phyloP scores from a whole-genome alignment of 2,329 filamentous ascomycete species.

The Trichoderma brevicompactum region DNA sequence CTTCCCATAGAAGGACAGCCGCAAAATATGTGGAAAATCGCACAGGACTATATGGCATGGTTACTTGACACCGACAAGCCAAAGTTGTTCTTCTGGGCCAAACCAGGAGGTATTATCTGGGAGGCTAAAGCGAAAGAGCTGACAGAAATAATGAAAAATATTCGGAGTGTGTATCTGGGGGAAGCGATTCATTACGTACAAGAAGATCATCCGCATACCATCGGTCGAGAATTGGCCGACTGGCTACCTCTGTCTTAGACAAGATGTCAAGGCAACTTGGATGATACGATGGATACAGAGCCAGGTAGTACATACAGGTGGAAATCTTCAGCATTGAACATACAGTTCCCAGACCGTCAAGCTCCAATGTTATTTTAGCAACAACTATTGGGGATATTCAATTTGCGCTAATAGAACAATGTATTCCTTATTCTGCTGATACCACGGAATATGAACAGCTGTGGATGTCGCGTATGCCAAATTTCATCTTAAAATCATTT shows the following conservation, averaged over 20 bases:
- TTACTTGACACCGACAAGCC: neutral
- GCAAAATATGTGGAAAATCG: neutral
- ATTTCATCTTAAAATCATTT: too few species aligned
- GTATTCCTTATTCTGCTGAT: too few species aligned
- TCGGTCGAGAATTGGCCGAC: neutral
- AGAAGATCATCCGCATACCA: constrained; percentile 1
- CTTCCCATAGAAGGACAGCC: neutral
- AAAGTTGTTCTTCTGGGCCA: neutral
- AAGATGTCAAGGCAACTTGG: too few species aligned
- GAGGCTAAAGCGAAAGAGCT: neutral
- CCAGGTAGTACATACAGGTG: too few species aligned
- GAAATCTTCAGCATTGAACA: too few species aligned
- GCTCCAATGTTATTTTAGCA: too few species aligned
- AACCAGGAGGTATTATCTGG: neutral
- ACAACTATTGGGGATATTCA: too few species aligned
- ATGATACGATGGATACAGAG: too few species aligned
- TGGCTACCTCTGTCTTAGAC: neutral
- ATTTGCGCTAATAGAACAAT: too few species aligned
- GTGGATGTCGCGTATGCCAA: too few species aligned
- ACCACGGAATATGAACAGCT: too few species aligned
- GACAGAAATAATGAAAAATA: neutral
- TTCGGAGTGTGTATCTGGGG: neutral
- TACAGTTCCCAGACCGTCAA: too few species aligned
- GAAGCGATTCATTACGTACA: neutral
- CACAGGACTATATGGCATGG: neutral